Evolutionary conservation across 768 basidiomycete genomes (phyloP).

Genomic region (Agrocybe pediades): DNA sequence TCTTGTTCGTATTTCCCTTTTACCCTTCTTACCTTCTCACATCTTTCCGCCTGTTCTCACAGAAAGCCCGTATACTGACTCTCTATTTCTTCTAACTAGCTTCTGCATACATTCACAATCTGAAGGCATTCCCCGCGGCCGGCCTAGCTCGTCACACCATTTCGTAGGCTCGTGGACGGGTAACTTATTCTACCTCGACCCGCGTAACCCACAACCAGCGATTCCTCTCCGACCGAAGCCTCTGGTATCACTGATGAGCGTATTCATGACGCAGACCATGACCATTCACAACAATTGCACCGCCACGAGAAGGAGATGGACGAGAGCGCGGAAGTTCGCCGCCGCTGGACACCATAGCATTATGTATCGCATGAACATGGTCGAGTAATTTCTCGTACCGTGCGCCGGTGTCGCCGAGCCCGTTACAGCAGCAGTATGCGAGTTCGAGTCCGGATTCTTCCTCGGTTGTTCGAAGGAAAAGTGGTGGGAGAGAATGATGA

Average conservation of each 20-base stretch:
- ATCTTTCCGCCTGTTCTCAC: too few relatives aligned
- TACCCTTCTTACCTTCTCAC: too few relatives aligned
- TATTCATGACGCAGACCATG: slow-evolving; percentile 7
- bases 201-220: slow-evolving; percentile 79
- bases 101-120: too few relatives aligned
- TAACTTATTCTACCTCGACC: slow-evolving; percentile 82
- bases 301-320: too few relatives aligned
- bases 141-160: too few relatives aligned
- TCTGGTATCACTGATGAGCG: neutral
- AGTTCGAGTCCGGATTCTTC: slow-evolving; percentile 13
- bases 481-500: too few relatives aligned
- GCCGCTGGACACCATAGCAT: slow-evolving; percentile 8
- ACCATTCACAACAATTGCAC: slow-evolving; percentile 10
- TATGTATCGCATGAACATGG: slow-evolving; percentile 41
- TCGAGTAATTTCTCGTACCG: slow-evolving; percentile 58
- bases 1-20: too few relatives aligned
- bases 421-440: slow-evolving; percentile 67
- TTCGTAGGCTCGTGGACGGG: slow-evolving; percentile 87
- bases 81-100: too few relatives aligned
- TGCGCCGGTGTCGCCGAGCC: slow-evolving; percentile 61
- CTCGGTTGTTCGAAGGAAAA: too few relatives aligned
- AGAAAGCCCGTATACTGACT: too few relatives aligned
- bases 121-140: too few relatives aligned
- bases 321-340: slow-evolving; percentile 2
- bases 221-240: slow-evolving; percentile 62